These are phyloP conservation scores for Phytophthora sp. DNA, from an alignment of 352 stramenopile genomes.

Conservation along the genomic window DNA sequence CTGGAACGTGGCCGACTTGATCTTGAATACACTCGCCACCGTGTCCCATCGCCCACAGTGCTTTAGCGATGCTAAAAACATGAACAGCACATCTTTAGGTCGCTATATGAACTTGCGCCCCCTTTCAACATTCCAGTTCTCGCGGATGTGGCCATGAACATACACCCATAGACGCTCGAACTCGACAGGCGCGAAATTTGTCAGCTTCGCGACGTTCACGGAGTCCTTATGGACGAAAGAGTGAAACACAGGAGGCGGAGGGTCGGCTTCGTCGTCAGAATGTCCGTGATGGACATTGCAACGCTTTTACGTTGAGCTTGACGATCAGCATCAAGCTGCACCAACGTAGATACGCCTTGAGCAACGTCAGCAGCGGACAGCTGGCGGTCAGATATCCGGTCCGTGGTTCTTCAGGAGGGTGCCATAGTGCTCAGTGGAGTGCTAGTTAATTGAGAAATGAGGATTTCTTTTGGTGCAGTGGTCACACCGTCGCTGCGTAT, in stretches of 20 bases:
- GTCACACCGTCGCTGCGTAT: not conserved
- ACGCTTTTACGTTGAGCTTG: not conserved
- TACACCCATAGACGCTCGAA: not conserved
- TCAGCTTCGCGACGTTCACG: not conserved
- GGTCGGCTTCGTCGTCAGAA: not conserved
- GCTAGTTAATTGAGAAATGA: not conserved
- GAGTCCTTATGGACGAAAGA: not conserved
- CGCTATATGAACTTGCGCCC: no score
- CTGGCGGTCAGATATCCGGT: not conserved
- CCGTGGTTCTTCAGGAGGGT: not conserved
- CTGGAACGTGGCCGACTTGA: not conserved
- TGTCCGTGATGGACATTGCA: no score
- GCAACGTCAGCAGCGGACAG: not conserved
- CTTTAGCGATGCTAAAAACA: not conserved
- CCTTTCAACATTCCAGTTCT: not conserved
- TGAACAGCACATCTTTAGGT: not conserved
- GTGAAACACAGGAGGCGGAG: not conserved
- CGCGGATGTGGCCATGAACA: not conserved
- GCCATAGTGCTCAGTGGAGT: not conserved
- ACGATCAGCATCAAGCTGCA: not conserved
- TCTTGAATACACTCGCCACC: not conserved
- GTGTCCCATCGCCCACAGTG: not conserved
- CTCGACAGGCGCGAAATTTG: not conserved
- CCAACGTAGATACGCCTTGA: not conserved
- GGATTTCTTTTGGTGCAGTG: not conserved